Percentiles rank a stretch among this genome's conserved stretches.
Conservation (phyloP, 345 rosid species). For the Populus deltoides region DNA sequence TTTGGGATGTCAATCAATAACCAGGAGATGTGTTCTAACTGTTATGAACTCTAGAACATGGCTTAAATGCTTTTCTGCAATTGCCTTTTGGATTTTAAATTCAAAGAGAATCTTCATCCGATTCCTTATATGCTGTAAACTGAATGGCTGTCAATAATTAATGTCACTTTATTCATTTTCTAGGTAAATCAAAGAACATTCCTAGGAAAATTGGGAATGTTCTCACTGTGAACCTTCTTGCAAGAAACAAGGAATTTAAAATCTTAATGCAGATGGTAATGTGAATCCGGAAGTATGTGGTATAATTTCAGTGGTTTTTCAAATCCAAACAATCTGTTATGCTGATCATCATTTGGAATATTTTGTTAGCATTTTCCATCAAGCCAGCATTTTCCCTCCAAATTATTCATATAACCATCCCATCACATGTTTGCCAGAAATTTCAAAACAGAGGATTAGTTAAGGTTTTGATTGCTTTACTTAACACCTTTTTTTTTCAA, state of each 20-base stretch:
- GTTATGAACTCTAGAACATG: neutral
- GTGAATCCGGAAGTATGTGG: neutral
- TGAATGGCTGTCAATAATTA: neutral
- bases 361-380: neutral
- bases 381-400: neutral
- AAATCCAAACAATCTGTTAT: neutral
- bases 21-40: neutral
- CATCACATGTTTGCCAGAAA: neutral
- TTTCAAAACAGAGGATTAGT: neutral
- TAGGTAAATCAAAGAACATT: neutral
- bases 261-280: neutral
- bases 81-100: neutral
- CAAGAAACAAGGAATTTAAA: neutral
- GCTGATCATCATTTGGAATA: neutral
- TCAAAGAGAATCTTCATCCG: neutral
- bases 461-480: neutral
- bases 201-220: neutral
- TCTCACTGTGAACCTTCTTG: neutral
- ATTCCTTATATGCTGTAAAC: neutral
- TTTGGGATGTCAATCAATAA: neutral
- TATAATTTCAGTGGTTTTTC: neutral
- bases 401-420: neutral
- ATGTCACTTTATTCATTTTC: neutral
- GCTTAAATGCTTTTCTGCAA: neutral
- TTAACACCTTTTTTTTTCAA: neutral